Base-by-base conservation (phyloP, 768 basidiomycete genomes). In the Tylopilus sp. region DNA sequence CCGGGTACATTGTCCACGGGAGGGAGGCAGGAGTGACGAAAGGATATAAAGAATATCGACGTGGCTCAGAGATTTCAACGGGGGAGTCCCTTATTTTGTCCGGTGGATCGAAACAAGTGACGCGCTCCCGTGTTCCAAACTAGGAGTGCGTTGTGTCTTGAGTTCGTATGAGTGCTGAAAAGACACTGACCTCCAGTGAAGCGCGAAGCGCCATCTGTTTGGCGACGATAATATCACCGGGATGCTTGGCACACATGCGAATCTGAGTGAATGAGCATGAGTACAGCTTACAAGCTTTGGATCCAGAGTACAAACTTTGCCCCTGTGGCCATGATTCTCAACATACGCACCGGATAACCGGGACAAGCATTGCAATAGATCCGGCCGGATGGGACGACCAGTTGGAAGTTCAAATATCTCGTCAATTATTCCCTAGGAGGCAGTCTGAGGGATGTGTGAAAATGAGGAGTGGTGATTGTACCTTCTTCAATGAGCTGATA, bases 11-110 rank as follows among this genome's bases (percentile, higher is more conserved):
- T 35, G 71, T 77, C 75, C 79, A 81, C 7, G 77, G 75, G 33
- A 79, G 63, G 10, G 76, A 61, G 15, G 73, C 77, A 11, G 78
- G 71, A 1, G 79, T 69, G 6, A 79, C 57, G 60, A 87, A 87
- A 0, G 88, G 88, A 64, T 82, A 91, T 35, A 87, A 56, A n/a
- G 84, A 77, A 62, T 86, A 88, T 17, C 61, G 61, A 26, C 68
- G 64, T 4, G 70, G 66, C 42, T 70, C 70, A n/a, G 67, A 45
- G 5, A 63, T 51, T n/a, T 61, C 58, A 35, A 66, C 43, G 3
- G 68, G 64, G 2, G 62, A 62, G 10, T 58, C 54, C 20, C 45
- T 62, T n/a, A 59, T 63, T 28, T 59, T 44, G 11, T 54, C 50
- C 20, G 69, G 68, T n/a, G 68, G 65, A 20, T 70, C 56, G 57